Conservation (phyloP, 805 yeast genomes). For the Gaillardinia entomophila region DNA sequence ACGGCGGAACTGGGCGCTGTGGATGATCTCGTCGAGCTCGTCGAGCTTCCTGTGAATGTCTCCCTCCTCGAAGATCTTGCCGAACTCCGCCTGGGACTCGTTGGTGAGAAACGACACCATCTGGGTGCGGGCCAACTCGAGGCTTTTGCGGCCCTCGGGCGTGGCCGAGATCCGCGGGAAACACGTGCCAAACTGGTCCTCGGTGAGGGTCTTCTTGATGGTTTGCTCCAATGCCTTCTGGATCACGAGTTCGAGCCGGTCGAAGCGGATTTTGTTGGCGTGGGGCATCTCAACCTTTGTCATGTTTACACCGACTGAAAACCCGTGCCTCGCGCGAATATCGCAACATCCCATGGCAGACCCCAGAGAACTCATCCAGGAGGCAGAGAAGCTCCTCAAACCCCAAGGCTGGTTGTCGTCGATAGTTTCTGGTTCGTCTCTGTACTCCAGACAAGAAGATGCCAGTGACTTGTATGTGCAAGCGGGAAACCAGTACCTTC, state of each 20-base stretch:
- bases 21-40: constrained; percentile 43
- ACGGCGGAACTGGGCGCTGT: constrained; percentile 31
- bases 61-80: constrained; percentile 46
- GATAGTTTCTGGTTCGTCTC: constrained; percentile 56
- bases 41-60: constrained; percentile 38
- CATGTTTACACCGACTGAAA: too few species aligned
- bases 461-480: constrained; percentile 87
- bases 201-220: constrained; percentile 40
- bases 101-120: constrained; percentile 47
- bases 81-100: constrained; percentile 47
- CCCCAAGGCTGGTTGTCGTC: constrained; percentile 70
- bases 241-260: constrained; percentile 45
- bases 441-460: constrained; percentile 69
- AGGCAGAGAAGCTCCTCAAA: constrained; percentile 39
- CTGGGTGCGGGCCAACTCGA: constrained; percentile 47
- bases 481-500: constrained; percentile 86
- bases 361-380: constrained; percentile 39
- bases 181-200: constrained; percentile 47
- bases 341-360: constrained; percentile 40
- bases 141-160: constrained; percentile 37
- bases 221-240: constrained; percentile 51
- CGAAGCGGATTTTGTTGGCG: constrained; percentile 37
- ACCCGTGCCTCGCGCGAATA: too few species aligned
- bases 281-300: not conserved
- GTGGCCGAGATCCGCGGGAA: constrained; percentile 48